Percentiles rank a stretch among this genome's conserved stretches.
These are phyloP conservation scores for Phytophthora pluvialis DNA, from an alignment of 352 stramenopile genomes.

Conservation along the genomic window DNA sequence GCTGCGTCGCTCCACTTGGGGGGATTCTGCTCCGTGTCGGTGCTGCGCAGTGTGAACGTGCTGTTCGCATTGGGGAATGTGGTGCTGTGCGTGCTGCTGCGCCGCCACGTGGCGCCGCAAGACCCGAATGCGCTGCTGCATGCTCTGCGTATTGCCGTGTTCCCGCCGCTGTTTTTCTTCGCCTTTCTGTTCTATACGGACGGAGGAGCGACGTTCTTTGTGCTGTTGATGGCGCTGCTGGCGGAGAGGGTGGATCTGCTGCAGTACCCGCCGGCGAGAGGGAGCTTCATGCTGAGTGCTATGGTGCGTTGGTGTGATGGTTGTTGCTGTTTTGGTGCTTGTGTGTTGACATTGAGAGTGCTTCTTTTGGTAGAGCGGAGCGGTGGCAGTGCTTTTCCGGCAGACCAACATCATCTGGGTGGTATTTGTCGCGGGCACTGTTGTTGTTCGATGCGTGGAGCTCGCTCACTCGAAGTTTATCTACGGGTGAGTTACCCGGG, in stretches of 20 bases:
- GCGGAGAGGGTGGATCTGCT: conserved; percentile 59
- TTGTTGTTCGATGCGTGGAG: conserved; percentile 77
- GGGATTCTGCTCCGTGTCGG: conserved; percentile 59
- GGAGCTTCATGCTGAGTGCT: conserved; percentile 66
- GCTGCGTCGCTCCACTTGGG: conserved; percentile 16
- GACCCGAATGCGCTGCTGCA: conserved; percentile 67
- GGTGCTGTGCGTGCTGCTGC: conserved; percentile 57
- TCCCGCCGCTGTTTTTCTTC: conserved; percentile 90
- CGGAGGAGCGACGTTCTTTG: conserved; percentile 84
- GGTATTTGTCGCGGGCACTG: conserved; percentile 78
- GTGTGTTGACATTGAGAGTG: conserved; percentile 2
- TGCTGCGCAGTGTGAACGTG: conserved; percentile 84
- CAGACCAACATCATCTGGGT: conserved; percentile 95
- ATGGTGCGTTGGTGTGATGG: conserved; percentile 39
- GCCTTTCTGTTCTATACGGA: conserved; percentile 93
- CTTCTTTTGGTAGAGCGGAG: conserved; percentile 55
- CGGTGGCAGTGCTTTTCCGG: conserved; percentile 80
- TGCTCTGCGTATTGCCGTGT: conserved; percentile 70
- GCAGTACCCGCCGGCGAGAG: conserved; percentile 36
- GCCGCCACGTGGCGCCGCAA: conserved; percentile 43
- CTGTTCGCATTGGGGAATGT: conserved; percentile 74
- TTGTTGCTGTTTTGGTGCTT: background rate
- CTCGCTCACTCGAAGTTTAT: conserved; percentile 68
- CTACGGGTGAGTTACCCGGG: conserved; percentile 57
- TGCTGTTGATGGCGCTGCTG: conserved; percentile 84